These are phyloP conservation scores for Xylariomycetidae sp. DNA, from an alignment of 2,329 filamentous ascomycete species.

Conservation along the genomic window DNA sequence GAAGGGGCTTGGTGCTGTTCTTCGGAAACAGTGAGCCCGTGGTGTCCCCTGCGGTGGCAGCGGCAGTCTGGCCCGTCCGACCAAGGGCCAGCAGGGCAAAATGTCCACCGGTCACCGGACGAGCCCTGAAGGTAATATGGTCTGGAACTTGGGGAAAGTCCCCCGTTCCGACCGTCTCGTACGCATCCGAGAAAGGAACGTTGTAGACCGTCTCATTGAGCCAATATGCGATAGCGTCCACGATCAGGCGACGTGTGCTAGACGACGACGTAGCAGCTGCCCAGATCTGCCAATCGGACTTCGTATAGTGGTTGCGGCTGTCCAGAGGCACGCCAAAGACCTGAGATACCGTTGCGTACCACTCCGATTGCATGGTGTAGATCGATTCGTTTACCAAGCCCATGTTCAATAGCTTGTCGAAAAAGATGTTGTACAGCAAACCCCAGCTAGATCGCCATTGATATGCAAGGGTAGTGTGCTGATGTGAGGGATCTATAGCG, in stretches of 20 bases:
- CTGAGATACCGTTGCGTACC: slow-evolving; percentile 50
- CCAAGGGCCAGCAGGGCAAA: slow-evolving; percentile 60
- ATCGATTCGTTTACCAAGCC: slow-evolving; percentile 20
- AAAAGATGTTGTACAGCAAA: slow-evolving; percentile 26
- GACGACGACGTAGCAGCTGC: slow-evolving; percentile 58
- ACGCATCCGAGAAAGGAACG: slow-evolving; percentile 61
- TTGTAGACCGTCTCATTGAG: slow-evolving; percentile 62
- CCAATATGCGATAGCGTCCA: slow-evolving; percentile 60
- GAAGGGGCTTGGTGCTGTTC: slow-evolving; percentile 16
- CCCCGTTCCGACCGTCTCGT: slow-evolving; percentile 57
- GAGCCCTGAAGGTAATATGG: slow-evolving; percentile 56
- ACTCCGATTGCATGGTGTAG: slow-evolving; percentile 27
- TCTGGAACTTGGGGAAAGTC: slow-evolving; percentile 28
- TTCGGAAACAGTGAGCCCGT: slow-evolving; percentile 16
- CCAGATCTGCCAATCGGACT: slow-evolving; percentile 71
- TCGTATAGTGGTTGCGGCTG: slow-evolving; percentile 63
- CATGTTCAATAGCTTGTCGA: slow-evolving; percentile 29
- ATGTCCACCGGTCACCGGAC: slow-evolving; percentile 68
- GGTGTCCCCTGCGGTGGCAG: slow-evolving; percentile 13
- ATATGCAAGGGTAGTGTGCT: slow-evolving; percentile 23
- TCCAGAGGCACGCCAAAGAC: slow-evolving; percentile 67
- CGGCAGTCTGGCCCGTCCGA: slow-evolving; percentile 16
- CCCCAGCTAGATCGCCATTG: slow-evolving; percentile 22
- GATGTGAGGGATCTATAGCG: slow-evolving; percentile 15
- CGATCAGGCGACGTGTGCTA: slow-evolving; percentile 51